These are phyloP conservation scores for Phialophora chinensis DNA, from an alignment of 2,329 filamentous ascomycete genomes.

Conservation along the genomic window DNA sequence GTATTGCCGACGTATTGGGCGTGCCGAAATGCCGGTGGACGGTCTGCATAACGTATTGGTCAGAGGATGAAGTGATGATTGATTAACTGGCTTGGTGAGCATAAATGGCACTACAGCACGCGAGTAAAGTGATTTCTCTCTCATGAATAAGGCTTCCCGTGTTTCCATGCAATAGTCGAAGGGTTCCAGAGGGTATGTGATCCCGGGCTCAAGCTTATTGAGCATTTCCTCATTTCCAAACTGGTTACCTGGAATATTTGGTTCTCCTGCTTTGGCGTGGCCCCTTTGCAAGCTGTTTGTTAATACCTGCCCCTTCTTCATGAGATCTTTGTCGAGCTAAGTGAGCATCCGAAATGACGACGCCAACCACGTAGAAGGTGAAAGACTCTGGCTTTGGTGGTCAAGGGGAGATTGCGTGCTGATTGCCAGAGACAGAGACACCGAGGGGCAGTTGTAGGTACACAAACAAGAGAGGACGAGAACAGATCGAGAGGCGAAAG, in stretches of 20 bases:
- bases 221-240: not conserved
- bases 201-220: not conserved
- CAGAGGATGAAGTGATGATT: not conserved
- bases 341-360: no score
- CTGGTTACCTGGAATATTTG: no score
- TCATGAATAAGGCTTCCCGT: not conserved
- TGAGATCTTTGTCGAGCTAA: no score
- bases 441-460: not conserved
- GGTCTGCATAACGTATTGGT: not conserved
- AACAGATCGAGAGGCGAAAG: not conserved
- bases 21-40: not conserved
- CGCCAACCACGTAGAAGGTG: no score
- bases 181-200: not conserved
- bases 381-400: not conserved
- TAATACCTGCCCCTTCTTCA: no score
- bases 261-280: no score
- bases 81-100: not conserved
- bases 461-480: not conserved
- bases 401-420: not conserved
- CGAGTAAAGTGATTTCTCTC: not conserved
- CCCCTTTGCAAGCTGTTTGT: no score
- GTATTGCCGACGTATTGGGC: conserved; percentile 5
- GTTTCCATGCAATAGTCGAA: not conserved
- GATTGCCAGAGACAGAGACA: not conserved
- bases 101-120: not conserved